Conservation (phyloP, 495 filamentous ascomycete species). For the Diplogelasinospora grovesii region DNA sequence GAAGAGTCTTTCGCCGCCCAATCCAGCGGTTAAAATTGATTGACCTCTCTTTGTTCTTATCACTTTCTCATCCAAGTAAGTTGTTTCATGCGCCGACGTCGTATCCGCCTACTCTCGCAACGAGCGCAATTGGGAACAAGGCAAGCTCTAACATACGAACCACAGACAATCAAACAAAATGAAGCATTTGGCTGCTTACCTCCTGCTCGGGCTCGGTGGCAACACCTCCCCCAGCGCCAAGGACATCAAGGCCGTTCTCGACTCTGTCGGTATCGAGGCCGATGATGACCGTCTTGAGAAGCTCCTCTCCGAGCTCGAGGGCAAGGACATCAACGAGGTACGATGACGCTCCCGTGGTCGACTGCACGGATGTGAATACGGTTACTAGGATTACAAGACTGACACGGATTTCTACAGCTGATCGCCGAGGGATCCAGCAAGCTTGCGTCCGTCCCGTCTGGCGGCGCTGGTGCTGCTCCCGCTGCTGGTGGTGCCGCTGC, state of each 20-base stretch:
- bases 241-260: constrained; percentile 87
- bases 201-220: constrained; percentile 89
- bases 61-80: constrained; percentile 27
- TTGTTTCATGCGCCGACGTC: constrained; percentile 4
- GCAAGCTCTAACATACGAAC: constrained; percentile 6
- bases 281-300: constrained; percentile 78
- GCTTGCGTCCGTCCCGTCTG: constrained; percentile 96
- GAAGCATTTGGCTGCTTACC: constrained; percentile 99
- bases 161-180: constrained; percentile 54
- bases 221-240: constrained; percentile 80
- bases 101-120: not conserved
- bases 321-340: constrained; percentile 97
- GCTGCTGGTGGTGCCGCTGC: constrained; percentile 56
- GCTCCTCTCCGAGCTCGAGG: constrained; percentile 86
- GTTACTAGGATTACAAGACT: constrained; percentile 6
- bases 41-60: constrained; percentile 51
- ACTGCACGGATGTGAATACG: not conserved
- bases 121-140: no score
- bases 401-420: constrained; percentile 51
- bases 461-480: constrained; percentile 67
- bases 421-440: constrained; percentile 86
- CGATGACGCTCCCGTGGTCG: constrained; percentile 4
- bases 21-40: constrained; percentile 49
- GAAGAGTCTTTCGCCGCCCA: constrained; percentile 53
- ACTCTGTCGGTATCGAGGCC: constrained; percentile 91